phyloP scores from a whole-genome alignment of 1,284 basidiomycete genomes.

The Retiboletus flavoniger region DNA sequence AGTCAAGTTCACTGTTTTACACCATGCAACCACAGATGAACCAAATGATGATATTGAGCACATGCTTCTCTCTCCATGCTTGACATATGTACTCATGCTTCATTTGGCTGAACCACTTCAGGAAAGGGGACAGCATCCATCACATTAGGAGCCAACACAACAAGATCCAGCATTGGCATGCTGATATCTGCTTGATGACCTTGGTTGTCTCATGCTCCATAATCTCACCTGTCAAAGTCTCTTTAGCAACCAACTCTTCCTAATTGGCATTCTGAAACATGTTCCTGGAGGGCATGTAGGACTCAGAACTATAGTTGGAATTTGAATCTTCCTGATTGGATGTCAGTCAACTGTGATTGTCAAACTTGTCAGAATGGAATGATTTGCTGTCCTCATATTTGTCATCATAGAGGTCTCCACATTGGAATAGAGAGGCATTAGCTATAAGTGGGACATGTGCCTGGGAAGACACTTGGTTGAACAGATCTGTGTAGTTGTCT shows the following conservation, averaged over 20 bases:
- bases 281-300: slow-evolving; percentile 89
- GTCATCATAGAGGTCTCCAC: not conserved
- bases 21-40: too few relatives aligned
- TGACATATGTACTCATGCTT: too few relatives aligned
- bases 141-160: too few relatives aligned
- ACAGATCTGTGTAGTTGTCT: slow-evolving; percentile 51
- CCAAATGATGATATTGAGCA: too few relatives aligned
- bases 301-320: slow-evolving; percentile 83
- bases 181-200: slow-evolving; percentile 77
- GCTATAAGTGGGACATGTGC: slow-evolving; percentile 73
- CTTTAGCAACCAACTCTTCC: slow-evolving; percentile 74
- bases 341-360: slow-evolving; percentile 70
- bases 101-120: too few relatives aligned
- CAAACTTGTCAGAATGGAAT: slow-evolving; percentile 68
- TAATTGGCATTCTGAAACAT: slow-evolving; percentile 88
- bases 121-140: too few relatives aligned
- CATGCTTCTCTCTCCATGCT: too few relatives aligned
- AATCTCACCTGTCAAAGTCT: slow-evolving; percentile 75
- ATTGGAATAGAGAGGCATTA: not conserved
- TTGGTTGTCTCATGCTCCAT: slow-evolving; percentile 86
- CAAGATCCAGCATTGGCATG: too few relatives aligned
- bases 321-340: slow-evolving; percentile 74
- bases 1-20: too few relatives aligned
- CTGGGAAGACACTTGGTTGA: slow-evolving; percentile 46
- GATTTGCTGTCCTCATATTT: not conserved